These are phyloP conservation scores for Styphnolobium japonicum DNA, from an alignment of 306 rosid genomes.

Conservation along the genomic window DNA sequence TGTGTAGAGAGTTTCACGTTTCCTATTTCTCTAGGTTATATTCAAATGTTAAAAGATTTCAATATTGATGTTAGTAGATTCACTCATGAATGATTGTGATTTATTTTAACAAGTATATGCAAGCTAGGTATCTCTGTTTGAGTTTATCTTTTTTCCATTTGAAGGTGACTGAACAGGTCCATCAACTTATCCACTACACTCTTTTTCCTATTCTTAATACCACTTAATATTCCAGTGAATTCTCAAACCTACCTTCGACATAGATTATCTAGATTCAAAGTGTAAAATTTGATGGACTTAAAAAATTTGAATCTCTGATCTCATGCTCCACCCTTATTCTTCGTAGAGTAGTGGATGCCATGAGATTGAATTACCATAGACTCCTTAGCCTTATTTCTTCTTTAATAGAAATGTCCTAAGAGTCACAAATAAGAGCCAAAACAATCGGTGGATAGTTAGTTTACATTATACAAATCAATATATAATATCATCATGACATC, in stretches of 20 bases:
- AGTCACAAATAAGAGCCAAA: not conserved
- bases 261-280: not conserved
- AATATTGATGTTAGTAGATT: not conserved
- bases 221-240: not conserved
- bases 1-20: not conserved
- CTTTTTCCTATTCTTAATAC: not conserved
- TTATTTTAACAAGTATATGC: not conserved
- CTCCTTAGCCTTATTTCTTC: not conserved
- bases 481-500: not conserved
- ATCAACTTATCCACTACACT: not conserved
- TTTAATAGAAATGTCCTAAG: not conserved
- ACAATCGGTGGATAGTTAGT: not conserved
- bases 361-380: not conserved
- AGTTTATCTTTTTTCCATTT: slow-evolving; percentile 8
- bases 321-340: not conserved
- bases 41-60: not conserved
- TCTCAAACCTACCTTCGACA: not conserved
- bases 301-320: not conserved
- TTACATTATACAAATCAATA: not conserved
- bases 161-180: not conserved
- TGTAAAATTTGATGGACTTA: not conserved
- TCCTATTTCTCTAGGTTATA: not conserved
- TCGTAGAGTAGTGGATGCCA: not conserved
- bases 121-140: not conserved
- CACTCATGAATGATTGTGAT: not conserved